Conservation (phyloP, 345 rosid genomes). For the Dipteronia dyeriana region DNA sequence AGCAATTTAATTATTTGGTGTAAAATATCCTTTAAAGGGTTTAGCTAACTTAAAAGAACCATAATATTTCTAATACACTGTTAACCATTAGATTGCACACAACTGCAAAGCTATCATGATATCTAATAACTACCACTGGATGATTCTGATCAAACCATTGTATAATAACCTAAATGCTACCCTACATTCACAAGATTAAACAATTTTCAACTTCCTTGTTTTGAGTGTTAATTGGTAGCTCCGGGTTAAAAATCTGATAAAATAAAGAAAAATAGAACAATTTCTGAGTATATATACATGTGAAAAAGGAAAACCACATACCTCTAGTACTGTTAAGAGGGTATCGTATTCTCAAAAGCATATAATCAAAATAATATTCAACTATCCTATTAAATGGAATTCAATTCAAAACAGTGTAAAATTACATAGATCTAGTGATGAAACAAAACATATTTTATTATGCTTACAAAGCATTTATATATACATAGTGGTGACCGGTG, state of each 20-base stretch:
- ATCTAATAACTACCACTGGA: background rate
- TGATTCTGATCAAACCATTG: background rate
- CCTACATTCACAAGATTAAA: background rate
- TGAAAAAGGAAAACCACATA: background rate
- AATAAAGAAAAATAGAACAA: background rate
- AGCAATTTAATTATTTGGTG: background rate
- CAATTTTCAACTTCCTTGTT: background rate
- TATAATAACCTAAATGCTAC: background rate
- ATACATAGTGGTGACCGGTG: background rate
- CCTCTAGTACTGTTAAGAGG: background rate
- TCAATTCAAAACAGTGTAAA: background rate
- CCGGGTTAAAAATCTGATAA: background rate
- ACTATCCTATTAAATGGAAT: background rate
- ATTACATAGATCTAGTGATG: background rate
- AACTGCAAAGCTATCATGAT: background rate
- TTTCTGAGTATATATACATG: background rate
- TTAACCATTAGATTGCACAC: background rate
- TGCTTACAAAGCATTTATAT: background rate
- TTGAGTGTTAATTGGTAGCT: background rate
- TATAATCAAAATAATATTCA: background rate
- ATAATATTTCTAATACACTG: background rate
- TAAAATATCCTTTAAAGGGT: background rate
- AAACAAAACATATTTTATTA: background rate
- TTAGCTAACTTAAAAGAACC: background rate
- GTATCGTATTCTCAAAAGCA: slow-evolving; percentile 14